phyloP scores from a whole-genome alignment of 2,329 filamentous ascomycete species.

The Alternaria panax region DNA sequence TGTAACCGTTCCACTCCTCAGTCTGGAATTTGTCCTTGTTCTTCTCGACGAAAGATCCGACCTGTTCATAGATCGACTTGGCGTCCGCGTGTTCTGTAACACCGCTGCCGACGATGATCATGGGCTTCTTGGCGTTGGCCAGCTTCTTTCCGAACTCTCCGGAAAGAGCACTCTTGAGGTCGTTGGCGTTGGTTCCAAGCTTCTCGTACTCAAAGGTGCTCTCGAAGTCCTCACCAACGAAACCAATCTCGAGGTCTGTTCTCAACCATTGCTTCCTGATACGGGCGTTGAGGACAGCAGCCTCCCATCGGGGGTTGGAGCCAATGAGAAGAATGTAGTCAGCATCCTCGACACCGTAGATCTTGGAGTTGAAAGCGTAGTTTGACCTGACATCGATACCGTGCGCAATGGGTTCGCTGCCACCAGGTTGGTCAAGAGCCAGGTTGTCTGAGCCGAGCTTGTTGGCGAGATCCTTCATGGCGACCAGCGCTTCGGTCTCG shows the following conservation, averaged over 20 bases:
- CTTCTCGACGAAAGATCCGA: slow-evolving; percentile 92
- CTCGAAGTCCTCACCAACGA: slow-evolving; percentile 89
- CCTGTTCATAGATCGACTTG: slow-evolving; percentile 89
- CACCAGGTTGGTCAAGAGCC: slow-evolving; percentile 86
- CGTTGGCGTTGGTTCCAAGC: slow-evolving; percentile 77
- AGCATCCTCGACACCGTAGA: slow-evolving; percentile 91
- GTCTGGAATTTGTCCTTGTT: slow-evolving; percentile 87
- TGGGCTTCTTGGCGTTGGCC: slow-evolving; percentile 83
- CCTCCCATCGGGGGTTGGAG: slow-evolving; percentile 94
- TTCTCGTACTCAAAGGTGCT: slow-evolving; percentile 97
- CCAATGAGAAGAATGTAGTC: slow-evolving; percentile 91
- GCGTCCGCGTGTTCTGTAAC: slow-evolving; percentile 90
- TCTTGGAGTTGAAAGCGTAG: slow-evolving; percentile 96
- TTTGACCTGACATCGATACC: slow-evolving; percentile 93
- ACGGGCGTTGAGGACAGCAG: slow-evolving; percentile 91
- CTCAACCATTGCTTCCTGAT: slow-evolving; percentile 98
- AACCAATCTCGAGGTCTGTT: slow-evolving; percentile 89
- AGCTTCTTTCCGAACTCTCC: slow-evolving; percentile 95
- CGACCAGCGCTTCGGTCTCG: slow-evolving; percentile 92
- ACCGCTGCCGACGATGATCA: slow-evolving; percentile 95
- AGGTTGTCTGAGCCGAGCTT: slow-evolving; percentile 96
- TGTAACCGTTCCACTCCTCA: slow-evolving; percentile 95
- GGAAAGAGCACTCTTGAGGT: slow-evolving; percentile 83
- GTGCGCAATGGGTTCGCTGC: slow-evolving; percentile 84
- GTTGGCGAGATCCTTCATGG: slow-evolving; percentile 97